Base-by-base conservation (phyloP, 177 flowering plant genomes). In the Telopea speciosissima region DNA sequence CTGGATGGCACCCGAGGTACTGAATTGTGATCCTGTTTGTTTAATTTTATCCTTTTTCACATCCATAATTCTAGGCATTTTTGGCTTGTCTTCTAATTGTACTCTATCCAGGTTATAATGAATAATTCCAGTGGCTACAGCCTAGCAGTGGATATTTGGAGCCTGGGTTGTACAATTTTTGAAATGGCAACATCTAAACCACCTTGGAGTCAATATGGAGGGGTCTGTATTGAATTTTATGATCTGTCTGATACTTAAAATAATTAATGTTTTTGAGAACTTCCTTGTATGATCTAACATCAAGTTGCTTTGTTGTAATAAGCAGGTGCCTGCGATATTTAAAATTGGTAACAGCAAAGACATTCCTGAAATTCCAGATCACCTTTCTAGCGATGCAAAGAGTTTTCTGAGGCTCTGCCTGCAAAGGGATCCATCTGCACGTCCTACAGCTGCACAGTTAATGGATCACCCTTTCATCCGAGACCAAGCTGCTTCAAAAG, bases 1-100 rank as follows among this genome's bases (percentile, higher is more conserved):
- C 70, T 95, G 99, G 99, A 95, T 95, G 98, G 97, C 99, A 52
- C 99, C 99, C 44, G 99, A 95, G 97, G 99, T 95, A 74, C 49
- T 44, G 63, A 69, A 69, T 58, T 70, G 61, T 8, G 21, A 24
- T 44, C 33, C 42, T 8, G 31, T 24, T 59, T 12, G 3, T 36
- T 25, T 52, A 10, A 10, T 49, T 24, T 33, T 12, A 33, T 3
- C 58, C 56, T 68, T 75, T 40, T 58, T 42, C 63, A 28, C 63
- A 62, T 68, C 61, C 40, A 49, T 31, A 42, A 14, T 66, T 24
- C 64, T 42, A 23, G 54, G 6, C 10, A 22, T 21, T 56, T n/a
- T 62, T 58, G n/a, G 11, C 58, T 69, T 63, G 11, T n/a, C 28
- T 21, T 7, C 16, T 60, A 25, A 33, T 62, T 68, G 36, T 63